Evolutionary conservation across 2,329 filamentous ascomycete genomes (phyloP).

Genomic region (Colletotrichum sp.): DNA sequence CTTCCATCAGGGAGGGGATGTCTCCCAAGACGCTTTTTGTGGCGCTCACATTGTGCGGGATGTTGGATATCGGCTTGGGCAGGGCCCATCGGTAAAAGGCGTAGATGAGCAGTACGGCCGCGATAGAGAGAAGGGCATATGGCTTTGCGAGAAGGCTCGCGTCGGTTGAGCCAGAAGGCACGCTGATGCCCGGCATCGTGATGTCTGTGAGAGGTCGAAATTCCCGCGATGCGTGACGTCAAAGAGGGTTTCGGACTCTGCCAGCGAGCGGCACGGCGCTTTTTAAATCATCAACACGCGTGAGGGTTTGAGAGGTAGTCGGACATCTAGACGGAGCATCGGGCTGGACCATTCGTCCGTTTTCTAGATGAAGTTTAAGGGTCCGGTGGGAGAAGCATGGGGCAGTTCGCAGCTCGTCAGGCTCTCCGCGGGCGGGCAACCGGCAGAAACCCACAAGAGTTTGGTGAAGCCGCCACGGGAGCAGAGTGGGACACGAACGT

Average conservation of each 20-base stretch:
- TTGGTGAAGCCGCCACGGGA: background rate
- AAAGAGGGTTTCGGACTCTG: background rate
- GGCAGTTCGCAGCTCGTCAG: background rate
- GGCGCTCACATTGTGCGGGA: conserved; percentile 47
- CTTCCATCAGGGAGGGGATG: conserved; percentile 41
- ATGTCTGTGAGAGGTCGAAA: background rate
- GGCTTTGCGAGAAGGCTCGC: background rate
- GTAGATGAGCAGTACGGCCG: background rate
- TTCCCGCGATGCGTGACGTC: background rate
- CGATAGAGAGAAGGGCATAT: background rate
- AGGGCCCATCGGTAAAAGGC: conserved; percentile 25
- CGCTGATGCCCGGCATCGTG: background rate
- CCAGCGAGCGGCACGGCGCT: background rate
- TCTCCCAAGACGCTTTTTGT: conserved; percentile 44
- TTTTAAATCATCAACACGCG: background rate
- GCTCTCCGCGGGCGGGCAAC: background rate
- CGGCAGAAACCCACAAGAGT: background rate
- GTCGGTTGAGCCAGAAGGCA: background rate
- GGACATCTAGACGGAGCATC: background rate
- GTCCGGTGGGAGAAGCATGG: background rate
- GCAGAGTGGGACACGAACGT: background rate
- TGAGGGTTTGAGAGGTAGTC: background rate
- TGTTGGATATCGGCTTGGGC: conserved; percentile 48
- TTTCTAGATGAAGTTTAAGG: background rate
- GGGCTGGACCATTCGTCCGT: background rate